Base-by-base conservation (phyloP, 1,284 basidiomycete genomes). In the Boletus smithii region DNA sequence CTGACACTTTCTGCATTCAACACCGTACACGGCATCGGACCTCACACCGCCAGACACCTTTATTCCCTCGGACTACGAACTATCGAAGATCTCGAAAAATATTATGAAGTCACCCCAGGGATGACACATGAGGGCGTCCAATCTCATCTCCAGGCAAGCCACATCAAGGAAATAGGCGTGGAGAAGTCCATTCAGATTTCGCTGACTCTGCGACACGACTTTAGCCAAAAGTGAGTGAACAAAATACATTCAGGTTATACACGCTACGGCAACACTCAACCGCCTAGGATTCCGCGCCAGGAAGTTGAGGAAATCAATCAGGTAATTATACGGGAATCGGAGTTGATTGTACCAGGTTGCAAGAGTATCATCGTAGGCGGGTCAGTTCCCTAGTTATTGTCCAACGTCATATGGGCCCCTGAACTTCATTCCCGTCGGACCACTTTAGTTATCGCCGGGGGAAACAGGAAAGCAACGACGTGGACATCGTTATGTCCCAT, bases 401-500 rank as follows among this genome's bases (percentile, higher is more conserved):
- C 32, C 24, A 14, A 26, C 7, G 24, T 38, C 17, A 10, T 27
- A 31, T 26, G 36, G 23, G 5, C 20, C 10, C 14, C 48, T 48
- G 29, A 57, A 38, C 48, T 20, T 3, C 16, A n/a, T 31, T 26
- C 18, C n/a, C 37, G 6, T 46, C 24, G 8, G 34, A 14, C 37
- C 17, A 10, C 33, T 17, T 37, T 34, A 89, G 89, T 4, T 88
- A 89, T 63, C 76, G 90, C 33, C 70, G 90, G 46, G 89, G 89
- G 5, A 91, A 91, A 62, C 58, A 61, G 0, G 66, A 77, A 46
- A 85, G 82, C 59, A 88, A 83, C 53, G 89, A 91, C 58, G 79
- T 89, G 20, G 89, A 92, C 58, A 83, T 92, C 46, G 75, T 92
- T 5, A 83, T 90, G 56, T 85, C 83, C 18, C 85, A 89, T 60